Evolutionary conservation across 202 grass and related monocot species (phyloP), one percentile per base, ranked within the genome.

Genomic region (Carex arenaria): DNA sequence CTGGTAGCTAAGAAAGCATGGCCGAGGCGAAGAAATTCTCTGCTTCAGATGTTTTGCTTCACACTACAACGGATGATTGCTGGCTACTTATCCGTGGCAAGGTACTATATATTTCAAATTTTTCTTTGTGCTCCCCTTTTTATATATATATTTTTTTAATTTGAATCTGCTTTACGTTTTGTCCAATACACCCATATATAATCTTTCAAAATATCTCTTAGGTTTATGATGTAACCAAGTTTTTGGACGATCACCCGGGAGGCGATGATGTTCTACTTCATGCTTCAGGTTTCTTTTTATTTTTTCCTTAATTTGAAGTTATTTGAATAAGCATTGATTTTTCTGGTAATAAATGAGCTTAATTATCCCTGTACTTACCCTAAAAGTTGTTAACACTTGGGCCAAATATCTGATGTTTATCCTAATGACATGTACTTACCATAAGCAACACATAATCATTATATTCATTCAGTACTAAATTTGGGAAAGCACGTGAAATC

Each of bases 161-260:
- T 2, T 56, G 20, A 51, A 54, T 15, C n/a, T 88, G 20, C 6
- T 79, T 77, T 4, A 59, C 30, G 47, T 69, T 81, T 90, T 22
- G 54, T 54, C 10, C 72, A 22, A 43, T 61, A 60, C 2, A 3
- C 10, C 45, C 11, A 11, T 66, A 23, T 51, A 49, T 74, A 7
- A 30, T 28, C 28, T 52, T 14, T 14, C 8, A 52, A 63, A 73
- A 31, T 10, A 45, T 20, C 5, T 38, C 42, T 67, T 84, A 98
- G 95, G 90, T 98, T 72, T 98, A 93, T 83, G 92, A 98, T 90
- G 95, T 94, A 26, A 93, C 95, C 87, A 87, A 65, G 62, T 98
- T 98, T 82, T 53, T 98, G 60, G 95, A 93, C 59, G 92, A 98
- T 66, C 95, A 97, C 66, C 90, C 92, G 10, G 90, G 94, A 9